Evolutionary conservation across 73 alveolate species (phyloP).

Genomic region (Paramecium tetraurelia): DNA sequence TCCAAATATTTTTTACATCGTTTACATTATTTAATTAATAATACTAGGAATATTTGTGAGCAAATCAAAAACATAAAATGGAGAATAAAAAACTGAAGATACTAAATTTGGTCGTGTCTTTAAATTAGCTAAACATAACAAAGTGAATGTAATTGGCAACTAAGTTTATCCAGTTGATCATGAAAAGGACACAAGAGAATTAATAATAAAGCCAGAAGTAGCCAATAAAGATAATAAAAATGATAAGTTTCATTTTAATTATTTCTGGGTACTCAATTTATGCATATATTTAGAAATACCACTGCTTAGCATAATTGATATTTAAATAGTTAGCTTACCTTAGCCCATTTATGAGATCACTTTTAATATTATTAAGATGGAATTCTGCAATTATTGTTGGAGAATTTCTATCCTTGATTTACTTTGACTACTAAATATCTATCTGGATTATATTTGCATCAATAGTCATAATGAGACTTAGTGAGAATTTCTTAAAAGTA

Average conservation of each 20-base stretch:
- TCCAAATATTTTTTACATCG: not conserved
- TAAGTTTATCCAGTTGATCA: not conserved
- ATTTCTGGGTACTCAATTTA: not conserved
- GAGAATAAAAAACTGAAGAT: not conserved
- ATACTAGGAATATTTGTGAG: not conserved
- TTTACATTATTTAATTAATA: not conserved
- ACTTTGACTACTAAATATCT: not conserved
- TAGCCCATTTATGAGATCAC: not conserved
- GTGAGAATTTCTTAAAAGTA: not conserved
- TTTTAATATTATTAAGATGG: not conserved
- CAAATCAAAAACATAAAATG: not conserved
- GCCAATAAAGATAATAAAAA: not conserved
- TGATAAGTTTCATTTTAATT: not conserved
- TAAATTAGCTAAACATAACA: not conserved
- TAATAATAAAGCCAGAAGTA: not conserved
- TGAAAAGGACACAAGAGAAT: not conserved
- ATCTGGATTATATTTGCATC: not conserved
- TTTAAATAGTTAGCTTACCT: not conserved
- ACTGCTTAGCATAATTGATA: not conserved
- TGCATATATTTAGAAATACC: not conserved
- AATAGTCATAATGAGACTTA: not conserved
- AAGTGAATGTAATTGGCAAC: not conserved
- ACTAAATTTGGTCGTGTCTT: not conserved
- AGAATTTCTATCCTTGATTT: not conserved
- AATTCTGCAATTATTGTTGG: not conserved